These are phyloP conservation scores for Fonsecaea multimorphosa DNA, from an alignment of 2,329 filamentous ascomycete species.

Conservation along the genomic window DNA sequence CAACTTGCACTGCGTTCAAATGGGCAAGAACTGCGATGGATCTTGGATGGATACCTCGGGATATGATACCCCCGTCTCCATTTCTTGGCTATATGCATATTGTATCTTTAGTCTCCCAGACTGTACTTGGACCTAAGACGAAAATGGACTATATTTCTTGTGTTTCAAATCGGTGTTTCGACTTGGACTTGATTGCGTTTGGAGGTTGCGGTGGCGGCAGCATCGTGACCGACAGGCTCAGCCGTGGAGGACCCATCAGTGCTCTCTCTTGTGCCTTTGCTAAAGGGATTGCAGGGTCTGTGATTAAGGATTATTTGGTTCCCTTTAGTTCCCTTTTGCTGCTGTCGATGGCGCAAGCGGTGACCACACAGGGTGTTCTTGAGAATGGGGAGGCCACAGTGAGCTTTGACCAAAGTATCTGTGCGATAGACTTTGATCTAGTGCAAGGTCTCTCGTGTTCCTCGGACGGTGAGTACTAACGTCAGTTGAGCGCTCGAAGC, in stretches of 20 bases:
- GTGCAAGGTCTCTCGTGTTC: background rate
- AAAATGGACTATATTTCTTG: conserved; percentile 4
- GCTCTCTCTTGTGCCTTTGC: too few species aligned
- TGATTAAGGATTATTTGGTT: too few species aligned
- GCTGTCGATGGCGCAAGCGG: too few species aligned
- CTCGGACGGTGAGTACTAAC: background rate
- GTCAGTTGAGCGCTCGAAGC: conserved; percentile 7
- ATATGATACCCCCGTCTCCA: conserved; percentile 6
- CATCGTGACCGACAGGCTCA: too few species aligned
- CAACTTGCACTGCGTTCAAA: background rate
- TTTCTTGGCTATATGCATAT: conserved; percentile 7
- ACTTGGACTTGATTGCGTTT: too few species aligned
- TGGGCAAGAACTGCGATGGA: background rate
- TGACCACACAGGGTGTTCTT: too few species aligned
- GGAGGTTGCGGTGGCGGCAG: too few species aligned
- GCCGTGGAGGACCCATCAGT: too few species aligned
- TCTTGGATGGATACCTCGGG: background rate
- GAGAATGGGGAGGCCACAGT: too few species aligned
- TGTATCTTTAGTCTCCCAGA: conserved; percentile 3
- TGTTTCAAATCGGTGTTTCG: too few species aligned
- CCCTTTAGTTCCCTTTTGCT: too few species aligned
- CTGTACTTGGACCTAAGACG: background rate
- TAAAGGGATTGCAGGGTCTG: too few species aligned
- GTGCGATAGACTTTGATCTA: background rate
- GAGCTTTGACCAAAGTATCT: background rate